Evolutionary conservation across 441 rosid genomes (phyloP).

Genomic region (Sinapis alba): DNA sequence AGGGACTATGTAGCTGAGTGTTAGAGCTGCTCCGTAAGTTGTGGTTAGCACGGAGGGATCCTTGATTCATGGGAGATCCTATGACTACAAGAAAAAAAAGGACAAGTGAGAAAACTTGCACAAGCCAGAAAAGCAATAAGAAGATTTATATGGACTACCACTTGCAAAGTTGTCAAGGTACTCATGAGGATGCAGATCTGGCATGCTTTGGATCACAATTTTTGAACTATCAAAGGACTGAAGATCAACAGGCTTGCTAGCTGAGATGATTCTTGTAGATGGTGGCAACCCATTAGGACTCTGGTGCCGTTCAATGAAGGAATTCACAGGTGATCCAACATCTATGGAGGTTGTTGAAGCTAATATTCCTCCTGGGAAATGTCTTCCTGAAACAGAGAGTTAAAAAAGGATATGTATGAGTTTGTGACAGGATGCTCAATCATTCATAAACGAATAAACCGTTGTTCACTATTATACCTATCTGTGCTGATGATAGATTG

Average conservation of each 20-base stretch:
- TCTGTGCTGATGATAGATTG: constrained; percentile 49
- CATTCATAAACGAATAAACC: constrained; percentile 6
- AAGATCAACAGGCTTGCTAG: constrained; percentile 45
- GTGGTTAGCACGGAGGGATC: constrained; percentile 46
- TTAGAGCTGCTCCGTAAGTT: constrained; percentile 52
- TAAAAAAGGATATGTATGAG: constrained; percentile 5
- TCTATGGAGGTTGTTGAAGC: constrained; percentile 42
- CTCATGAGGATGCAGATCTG: constrained; percentile 59
- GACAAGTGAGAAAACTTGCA: constrained; percentile 21
- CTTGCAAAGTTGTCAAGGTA: constrained; percentile 45
- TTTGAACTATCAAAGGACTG: constrained; percentile 46
- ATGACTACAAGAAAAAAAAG: constrained; percentile 43
- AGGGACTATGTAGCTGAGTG: constrained; percentile 49
- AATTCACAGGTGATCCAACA: constrained; percentile 36
- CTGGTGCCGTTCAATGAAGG: constrained; percentile 41
- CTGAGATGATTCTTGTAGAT: constrained; percentile 43
- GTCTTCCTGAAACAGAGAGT: constrained; percentile 13
- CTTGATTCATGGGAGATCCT: constrained; percentile 61
- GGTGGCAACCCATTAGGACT: constrained; percentile 43
- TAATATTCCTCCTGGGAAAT: constrained; percentile 41
- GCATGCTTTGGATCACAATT: constrained; percentile 41
- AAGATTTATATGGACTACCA: constrained; percentile 46
- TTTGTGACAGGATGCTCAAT: constrained; percentile 1
- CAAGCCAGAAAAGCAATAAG: neutral
- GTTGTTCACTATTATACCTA: constrained; percentile 47